These are phyloP conservation scores for Rhynchosporium graminicola DNA, from an alignment of 2,329 filamentous ascomycete genomes.

Conservation along the genomic window DNA sequence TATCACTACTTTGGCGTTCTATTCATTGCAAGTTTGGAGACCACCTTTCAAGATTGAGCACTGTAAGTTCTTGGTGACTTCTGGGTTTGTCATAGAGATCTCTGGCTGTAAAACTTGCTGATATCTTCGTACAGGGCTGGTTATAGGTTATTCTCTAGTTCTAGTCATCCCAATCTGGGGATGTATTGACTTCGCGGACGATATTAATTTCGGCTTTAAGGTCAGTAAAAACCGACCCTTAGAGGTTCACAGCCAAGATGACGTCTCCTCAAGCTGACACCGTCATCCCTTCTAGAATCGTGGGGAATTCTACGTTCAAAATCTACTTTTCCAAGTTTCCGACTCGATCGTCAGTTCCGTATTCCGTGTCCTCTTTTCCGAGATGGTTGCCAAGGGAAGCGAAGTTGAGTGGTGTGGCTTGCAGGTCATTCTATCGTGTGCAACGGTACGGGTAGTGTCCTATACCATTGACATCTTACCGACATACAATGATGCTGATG, in stretches of 20 bases:
- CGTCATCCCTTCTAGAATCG: not conserved
- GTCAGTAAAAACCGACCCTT: not conserved
- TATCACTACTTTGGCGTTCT: constrained; percentile 5
- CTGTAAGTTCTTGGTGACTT: not conserved
- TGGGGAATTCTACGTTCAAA: constrained; percentile 12
- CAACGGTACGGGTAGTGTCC: not conserved
- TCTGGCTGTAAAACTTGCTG: too few species aligned
- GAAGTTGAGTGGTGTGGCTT: constrained; percentile 13
- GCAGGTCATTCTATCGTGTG: constrained; percentile 9
- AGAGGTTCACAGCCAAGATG: too few species aligned
- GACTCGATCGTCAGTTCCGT: constrained; percentile 15
- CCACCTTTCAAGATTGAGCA: constrained; percentile 11
- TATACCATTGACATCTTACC: not conserved
- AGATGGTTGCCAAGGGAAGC: constrained; percentile 6
- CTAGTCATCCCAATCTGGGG: constrained; percentile 13
- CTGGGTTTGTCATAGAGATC: too few species aligned
- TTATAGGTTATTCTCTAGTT: constrained; percentile 12
- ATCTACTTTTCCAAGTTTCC: constrained; percentile 8
- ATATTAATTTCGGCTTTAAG: constrained; percentile 12
- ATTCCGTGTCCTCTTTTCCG: constrained; percentile 12
- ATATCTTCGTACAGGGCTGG: not conserved
- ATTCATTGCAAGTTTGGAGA: constrained; percentile 11
- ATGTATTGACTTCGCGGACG: constrained; percentile 8
- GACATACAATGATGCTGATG: not conserved
- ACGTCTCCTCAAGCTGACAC: not conserved